A percentile compares a stretch with the other conserved stretches of the same genome.
Evolutionary conservation across 2,329 filamentous ascomycete genomes (phyloP).

Genomic region (Ramularia endophylla): DNA sequence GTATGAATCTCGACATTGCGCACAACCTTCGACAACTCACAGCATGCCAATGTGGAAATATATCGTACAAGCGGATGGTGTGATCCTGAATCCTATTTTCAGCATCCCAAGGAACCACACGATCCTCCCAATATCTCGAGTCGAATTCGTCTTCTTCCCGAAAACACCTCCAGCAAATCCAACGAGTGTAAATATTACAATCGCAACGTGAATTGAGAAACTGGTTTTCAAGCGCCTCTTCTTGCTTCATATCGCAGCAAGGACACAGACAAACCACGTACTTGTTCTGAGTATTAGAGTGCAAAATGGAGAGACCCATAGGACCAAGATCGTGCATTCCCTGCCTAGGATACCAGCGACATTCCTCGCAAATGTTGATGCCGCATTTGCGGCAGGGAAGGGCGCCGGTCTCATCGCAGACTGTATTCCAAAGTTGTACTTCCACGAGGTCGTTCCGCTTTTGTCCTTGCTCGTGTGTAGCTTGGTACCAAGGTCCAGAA

Average conservation of each 20-base stretch:
- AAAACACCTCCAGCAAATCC: slow-evolving; percentile 7
- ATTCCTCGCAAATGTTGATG: slow-evolving; percentile 12
- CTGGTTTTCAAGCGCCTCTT: not conserved
- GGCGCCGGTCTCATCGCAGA: slow-evolving; percentile 6
- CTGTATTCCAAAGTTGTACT: slow-evolving; percentile 4
- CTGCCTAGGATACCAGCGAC: slow-evolving; percentile 3
- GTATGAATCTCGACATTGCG: not conserved
- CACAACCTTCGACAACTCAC: not conserved
- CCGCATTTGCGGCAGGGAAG: slow-evolving; percentile 7
- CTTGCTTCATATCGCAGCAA: not conserved
- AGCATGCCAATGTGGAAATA: too few species aligned
- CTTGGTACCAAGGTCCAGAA: not conserved
- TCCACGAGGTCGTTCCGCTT: slow-evolving; percentile 6
- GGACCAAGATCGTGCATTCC: not conserved
- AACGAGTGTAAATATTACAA: slow-evolving; percentile 6
- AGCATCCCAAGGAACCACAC: not conserved
- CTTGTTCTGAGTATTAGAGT: not conserved
- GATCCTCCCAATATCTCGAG: not conserved
- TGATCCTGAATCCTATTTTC: not conserved
- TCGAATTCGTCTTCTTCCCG: not conserved
- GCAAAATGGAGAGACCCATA: not conserved
- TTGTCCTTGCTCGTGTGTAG: not conserved
- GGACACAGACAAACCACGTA: slow-evolving; percentile 2
- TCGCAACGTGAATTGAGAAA: slow-evolving; percentile 7
- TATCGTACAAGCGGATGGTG: slow-evolving; percentile 1